These are phyloP conservation scores for Domatiomyces catenatus DNA, from an alignment of 2,329 filamentous ascomycete species.

Conservation along the genomic window DNA sequence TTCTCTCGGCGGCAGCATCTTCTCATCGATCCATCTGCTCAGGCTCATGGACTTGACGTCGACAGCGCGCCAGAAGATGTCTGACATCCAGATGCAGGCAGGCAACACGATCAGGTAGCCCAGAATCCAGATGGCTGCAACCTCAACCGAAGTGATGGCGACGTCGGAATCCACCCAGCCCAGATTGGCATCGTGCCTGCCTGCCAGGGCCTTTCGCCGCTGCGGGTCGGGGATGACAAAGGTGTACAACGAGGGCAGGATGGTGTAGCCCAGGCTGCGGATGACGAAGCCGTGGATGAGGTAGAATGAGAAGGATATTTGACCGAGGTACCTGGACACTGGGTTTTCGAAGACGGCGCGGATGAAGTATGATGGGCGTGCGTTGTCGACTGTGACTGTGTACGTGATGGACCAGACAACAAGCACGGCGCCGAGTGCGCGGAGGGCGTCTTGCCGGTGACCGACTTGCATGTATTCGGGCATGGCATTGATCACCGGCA, in stretches of 20 bases:
- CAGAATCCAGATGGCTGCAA: constrained; percentile 15
- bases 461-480: constrained; percentile 1
- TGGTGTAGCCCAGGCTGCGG: constrained; percentile 3
- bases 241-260: constrained; percentile 4
- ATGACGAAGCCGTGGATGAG: constrained; percentile 16
- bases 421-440: constrained; percentile 6
- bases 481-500: background rate
- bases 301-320: constrained; percentile 22
- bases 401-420: constrained; percentile 22
- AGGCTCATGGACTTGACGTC: constrained; percentile 38
- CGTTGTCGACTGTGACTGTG: constrained; percentile 6
- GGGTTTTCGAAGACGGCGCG: constrained; percentile 5
- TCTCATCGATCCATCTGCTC: constrained; percentile 33
- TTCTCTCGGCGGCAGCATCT: constrained; percentile 13
- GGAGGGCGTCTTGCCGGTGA: constrained; percentile 4
- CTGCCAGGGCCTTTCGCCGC: background rate
- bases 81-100: constrained; percentile 38
- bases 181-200: background rate
- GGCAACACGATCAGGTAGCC: constrained; percentile 28
- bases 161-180: background rate
- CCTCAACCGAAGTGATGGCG: constrained; percentile 1
- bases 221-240: constrained; percentile 2
- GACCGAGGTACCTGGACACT: constrained; percentile 19
- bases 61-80: constrained; percentile 44
- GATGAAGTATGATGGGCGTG: constrained; percentile 1